These are phyloP conservation scores for Rhodotorula sp. DNA, from an alignment of 1,284 basidiomycete genomes.

Conservation along the genomic window DNA sequence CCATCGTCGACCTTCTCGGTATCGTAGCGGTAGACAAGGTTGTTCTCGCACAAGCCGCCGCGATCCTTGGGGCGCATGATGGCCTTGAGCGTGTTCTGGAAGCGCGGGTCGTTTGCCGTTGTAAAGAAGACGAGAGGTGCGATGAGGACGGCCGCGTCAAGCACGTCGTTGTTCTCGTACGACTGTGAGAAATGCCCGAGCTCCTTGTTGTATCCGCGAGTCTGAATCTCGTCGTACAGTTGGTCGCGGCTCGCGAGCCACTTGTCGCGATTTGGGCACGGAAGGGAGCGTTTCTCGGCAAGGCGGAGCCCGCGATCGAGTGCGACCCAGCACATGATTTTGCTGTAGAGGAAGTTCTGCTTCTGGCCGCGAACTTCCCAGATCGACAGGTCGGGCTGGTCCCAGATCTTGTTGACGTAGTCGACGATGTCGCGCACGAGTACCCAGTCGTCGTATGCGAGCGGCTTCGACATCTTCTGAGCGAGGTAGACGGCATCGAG, in stretches of 20 bases:
- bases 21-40: conserved; percentile 72
- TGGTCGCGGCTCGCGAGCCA: conserved; percentile 76
- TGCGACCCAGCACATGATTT: conserved; percentile 70
- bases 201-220: conserved; percentile 71
- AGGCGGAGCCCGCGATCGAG: conserved; percentile 78
- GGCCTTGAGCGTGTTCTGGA: conserved; percentile 74
- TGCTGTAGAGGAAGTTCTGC: conserved; percentile 85
- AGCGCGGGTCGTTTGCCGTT: conserved; percentile 78
- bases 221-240: conserved; percentile 74
- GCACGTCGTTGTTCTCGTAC: conserved; percentile 55
- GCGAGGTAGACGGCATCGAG: conserved; percentile 70
- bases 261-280: conserved; percentile 51
- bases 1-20: conserved; percentile 79
- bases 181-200: conserved; percentile 51
- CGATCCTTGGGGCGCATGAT: conserved; percentile 74
- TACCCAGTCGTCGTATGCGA: conserved; percentile 51
- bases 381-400: conserved; percentile 59
- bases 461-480: conserved; percentile 65
- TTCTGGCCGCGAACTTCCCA: conserved; percentile 62
- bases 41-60: conserved; percentile 59
- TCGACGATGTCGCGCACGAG: conserved; percentile 55
- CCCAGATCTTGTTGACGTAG: conserved; percentile 40
- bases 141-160: conserved; percentile 53
- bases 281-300: conserved; percentile 73
- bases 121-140: conserved; percentile 66